phyloP scores from a whole-genome alignment of 2,329 filamentous ascomycete species.

The Aspergillus bombycis region DNA sequence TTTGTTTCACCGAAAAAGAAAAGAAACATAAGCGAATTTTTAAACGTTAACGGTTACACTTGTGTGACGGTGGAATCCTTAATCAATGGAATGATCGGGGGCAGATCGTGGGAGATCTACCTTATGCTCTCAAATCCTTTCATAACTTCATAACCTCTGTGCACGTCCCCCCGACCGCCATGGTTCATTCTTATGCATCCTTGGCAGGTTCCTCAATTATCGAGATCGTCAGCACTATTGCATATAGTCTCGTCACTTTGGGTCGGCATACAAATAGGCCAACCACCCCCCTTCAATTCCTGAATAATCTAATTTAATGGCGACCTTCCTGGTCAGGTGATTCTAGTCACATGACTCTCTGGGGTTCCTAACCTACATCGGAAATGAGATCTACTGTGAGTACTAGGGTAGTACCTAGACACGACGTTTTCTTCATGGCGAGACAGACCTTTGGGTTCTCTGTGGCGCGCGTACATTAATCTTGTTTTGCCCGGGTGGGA shows the following conservation, averaged over 20 bases:
- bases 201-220: background rate
- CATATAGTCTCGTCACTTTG: background rate
- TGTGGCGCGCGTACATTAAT: too few species aligned
- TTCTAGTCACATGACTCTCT: background rate
- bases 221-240: background rate
- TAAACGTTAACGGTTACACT: background rate
- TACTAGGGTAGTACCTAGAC: too few species aligned
- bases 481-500: too few species aligned
- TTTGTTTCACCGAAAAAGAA: background rate
- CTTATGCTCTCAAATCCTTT: background rate
- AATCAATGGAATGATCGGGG: background rate
- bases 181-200: constrained; percentile 1
- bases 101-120: background rate
- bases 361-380: background rate
- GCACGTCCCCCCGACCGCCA: background rate
- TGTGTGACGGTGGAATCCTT: background rate
- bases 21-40: background rate
- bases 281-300: background rate
- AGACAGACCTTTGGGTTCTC: too few species aligned
- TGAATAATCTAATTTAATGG: background rate
- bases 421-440: too few species aligned
- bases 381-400: background rate
- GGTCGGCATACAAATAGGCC: background rate
- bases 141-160: background rate
- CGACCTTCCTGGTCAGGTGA: background rate